phyloP scores from a whole-genome alignment of 108 stramenopile genomes.

The Cyclotella sp. region DNA sequence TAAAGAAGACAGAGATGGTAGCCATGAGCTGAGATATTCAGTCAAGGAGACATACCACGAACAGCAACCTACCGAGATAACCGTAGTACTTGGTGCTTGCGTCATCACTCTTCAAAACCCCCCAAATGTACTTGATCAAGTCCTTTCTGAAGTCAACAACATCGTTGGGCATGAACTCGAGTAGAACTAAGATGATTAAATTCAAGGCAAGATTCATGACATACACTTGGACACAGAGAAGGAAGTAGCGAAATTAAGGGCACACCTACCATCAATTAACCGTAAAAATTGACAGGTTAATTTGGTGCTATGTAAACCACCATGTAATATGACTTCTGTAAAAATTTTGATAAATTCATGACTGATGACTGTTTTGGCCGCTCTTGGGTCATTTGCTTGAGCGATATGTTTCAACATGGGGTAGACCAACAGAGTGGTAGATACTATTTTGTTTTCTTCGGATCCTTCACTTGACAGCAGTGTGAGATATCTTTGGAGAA shows the following conservation, averaged over 20 bases:
- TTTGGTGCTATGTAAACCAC: slow-evolving; percentile 41
- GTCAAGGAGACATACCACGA: neutral
- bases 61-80: slow-evolving; percentile 54
- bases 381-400: neutral
- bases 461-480: slow-evolving; percentile 75
- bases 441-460: slow-evolving; percentile 82
- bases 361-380: slow-evolving; percentile 14
- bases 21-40: neutral
- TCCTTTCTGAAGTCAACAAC: slow-evolving; percentile 61
- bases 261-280: slow-evolving; percentile 53
- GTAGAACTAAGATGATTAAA: slow-evolving; percentile 53
- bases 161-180: slow-evolving; percentile 67
- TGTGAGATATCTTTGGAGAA: slow-evolving; percentile 76
- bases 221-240: neutral
- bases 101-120: slow-evolving; percentile 85
- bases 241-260: neutral
- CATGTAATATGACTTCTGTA: slow-evolving; percentile 31
- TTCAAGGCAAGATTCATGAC: too few species aligned
- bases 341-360: slow-evolving; percentile 24
- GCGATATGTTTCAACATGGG: slow-evolving; percentile 63
- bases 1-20: neutral
- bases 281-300: slow-evolving; percentile 89
- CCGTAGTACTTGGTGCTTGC: slow-evolving; percentile 89
- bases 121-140: slow-evolving; percentile 92
- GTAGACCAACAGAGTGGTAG: slow-evolving; percentile 70